Base-by-base conservation (phyloP, 1,284 basidiomycete genomes). In the Pseudozyma sp. region DNA sequence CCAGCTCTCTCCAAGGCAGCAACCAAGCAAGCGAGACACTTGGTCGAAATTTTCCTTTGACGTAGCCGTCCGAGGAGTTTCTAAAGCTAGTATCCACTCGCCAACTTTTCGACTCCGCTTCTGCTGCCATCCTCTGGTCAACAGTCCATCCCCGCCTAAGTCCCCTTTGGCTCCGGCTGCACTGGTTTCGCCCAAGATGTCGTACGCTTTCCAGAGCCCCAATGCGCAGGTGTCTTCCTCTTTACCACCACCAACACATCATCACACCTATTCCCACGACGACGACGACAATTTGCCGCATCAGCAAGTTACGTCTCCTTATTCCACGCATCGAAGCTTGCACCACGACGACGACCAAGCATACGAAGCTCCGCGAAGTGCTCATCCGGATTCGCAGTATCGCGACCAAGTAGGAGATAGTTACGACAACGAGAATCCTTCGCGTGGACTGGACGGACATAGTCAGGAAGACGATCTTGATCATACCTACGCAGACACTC, bases 201-300 rank as follows among this genome's bases (percentile, higher is more conserved):
- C 77, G 36, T 79, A 77, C 59, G 53, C 77, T 9, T 77, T 79
- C 35, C 67, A 56, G 34, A 75, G 67, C 44, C 64, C 64, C 31
- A 43, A 38, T 38, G 65, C 69, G 2, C 63, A 63, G 44, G 56
- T 57, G 14, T 66, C 72, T 43, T 68, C 65, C 18, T 38, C 53
- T 45, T 60, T 65, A 21, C 59, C 55, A 21, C 59, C 55, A 40
- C 60, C 54, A 3, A 31, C 25, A 5, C 5, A 3, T 45, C 16
- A 67, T 52, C 50, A 63, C 47, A 36, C 49, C 6, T 51, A 67
- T 43, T 13, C 58, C 3, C 59, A 69, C 69, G 65, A 76, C 62
- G 52, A 65, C 16, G 65, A 63, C 48, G 52, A 51, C 36, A 13
- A 53, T n/a, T 16, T 50, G 12, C 44, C 50, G 18, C 44, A 64